A percentile compares a stretch with the other conserved stretches of the same genome.
phyloP scores from a whole-genome alignment of 306 rosid species.

The Crataegus laevigata region DNA sequence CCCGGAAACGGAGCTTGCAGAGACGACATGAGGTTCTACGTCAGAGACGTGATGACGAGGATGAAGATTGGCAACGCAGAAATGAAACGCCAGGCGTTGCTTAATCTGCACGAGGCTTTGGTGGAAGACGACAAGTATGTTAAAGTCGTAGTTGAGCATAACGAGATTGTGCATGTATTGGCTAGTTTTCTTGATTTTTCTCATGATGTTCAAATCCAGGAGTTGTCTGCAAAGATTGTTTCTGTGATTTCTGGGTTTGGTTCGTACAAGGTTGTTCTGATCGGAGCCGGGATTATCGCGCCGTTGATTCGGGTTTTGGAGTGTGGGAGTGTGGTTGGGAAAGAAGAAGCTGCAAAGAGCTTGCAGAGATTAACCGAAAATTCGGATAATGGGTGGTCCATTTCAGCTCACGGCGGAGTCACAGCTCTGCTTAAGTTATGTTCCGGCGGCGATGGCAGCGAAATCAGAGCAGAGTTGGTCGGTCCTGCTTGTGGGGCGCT shows the following conservation, averaged over 20 bases:
- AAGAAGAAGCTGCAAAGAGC: constrained; percentile 42
- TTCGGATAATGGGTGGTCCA: constrained; percentile 82
- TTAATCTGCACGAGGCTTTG: constrained; percentile 38
- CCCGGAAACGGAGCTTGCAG: constrained; percentile 62
- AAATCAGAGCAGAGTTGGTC: constrained; percentile 37
- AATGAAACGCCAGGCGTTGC: constrained; percentile 62
- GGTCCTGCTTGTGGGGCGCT: constrained; percentile 65
- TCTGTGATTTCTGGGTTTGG: constrained; percentile 47
- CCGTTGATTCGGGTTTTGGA: constrained; percentile 70
- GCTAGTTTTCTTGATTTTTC: constrained; percentile 48
- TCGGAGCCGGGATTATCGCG: constrained; percentile 51
- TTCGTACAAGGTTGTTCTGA: constrained; percentile 39
- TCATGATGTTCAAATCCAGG: constrained; percentile 49
- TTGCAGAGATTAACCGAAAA: constrained; percentile 65
- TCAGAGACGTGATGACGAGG: constrained; percentile 62
- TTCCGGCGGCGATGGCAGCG: constrained; percentile 17
- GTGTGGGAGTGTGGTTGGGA: constrained; percentile 49
- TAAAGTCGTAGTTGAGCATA: constrained; percentile 44
- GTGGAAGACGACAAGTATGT: constrained; percentile 68
- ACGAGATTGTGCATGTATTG: constrained; percentile 42
- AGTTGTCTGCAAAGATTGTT: constrained; percentile 49
- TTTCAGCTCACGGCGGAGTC: constrained; percentile 88
- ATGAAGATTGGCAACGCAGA: constrained; percentile 67
- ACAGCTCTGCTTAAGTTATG: constrained; percentile 64
- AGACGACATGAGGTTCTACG: constrained; percentile 80